Conservation (phyloP, 169 alveolate species). For the Plasmodium vinckei region DNA sequence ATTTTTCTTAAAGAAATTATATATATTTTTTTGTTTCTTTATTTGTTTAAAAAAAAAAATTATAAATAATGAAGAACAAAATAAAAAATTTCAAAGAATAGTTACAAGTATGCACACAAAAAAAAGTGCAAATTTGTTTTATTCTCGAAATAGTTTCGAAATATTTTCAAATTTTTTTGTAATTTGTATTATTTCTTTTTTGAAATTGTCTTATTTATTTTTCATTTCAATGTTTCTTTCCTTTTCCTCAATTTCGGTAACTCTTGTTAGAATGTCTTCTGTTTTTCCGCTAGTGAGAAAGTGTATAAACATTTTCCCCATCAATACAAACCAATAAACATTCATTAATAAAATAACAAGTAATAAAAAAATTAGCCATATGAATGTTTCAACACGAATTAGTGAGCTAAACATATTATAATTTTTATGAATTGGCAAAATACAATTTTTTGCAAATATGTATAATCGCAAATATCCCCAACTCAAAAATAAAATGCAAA, state of each 20-base stretch:
- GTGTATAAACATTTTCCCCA: conserved; percentile 83
- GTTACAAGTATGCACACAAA: neutral
- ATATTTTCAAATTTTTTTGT: too few species aligned
- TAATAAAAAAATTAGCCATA: conserved; percentile 78
- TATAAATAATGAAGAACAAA: too few species aligned
- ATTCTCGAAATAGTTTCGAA: too few species aligned
- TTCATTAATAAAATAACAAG: conserved; percentile 81
- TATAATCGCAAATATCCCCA: conserved; percentile 83
- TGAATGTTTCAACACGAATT: conserved; percentile 75
- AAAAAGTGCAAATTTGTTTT: neutral
- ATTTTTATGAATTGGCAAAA: conserved; percentile 78
- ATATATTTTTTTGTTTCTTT: too few species aligned
- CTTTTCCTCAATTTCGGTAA: conserved; percentile 75
- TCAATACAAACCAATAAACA: conserved; percentile 81
- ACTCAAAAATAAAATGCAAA: conserved; percentile 76
- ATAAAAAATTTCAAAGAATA: neutral
- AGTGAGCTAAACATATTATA: conserved; percentile 50
- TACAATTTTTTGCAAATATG: conserved; percentile 80
- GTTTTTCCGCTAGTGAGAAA: conserved; percentile 82
- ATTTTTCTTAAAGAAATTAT: too few species aligned
- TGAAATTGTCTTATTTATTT: too few species aligned
- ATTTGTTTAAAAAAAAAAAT: too few species aligned
- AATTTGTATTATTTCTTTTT: too few species aligned
- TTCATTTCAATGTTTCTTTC: neutral
- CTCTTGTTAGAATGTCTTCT: conserved; percentile 82